Conservation (phyloP, 2,329 filamentous ascomycete genomes). For the Aureobasidium namibiae region DNA sequence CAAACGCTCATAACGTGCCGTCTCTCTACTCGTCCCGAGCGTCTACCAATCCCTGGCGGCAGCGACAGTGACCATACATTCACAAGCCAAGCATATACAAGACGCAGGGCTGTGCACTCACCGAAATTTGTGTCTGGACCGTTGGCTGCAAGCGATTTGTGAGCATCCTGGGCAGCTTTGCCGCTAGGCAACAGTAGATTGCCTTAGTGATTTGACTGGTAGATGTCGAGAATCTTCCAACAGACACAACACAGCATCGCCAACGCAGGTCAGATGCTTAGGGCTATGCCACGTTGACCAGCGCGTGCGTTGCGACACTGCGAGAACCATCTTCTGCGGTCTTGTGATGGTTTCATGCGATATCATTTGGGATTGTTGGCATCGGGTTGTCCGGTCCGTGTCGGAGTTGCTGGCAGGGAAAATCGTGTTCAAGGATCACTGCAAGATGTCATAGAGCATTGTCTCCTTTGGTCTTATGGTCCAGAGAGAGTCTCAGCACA, state of each 20-base stretch:
- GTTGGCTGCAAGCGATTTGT: background rate
- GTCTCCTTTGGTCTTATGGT: conserved; percentile 26
- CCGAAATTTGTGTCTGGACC: background rate
- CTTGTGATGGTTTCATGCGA: conserved; percentile 19
- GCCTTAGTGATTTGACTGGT: background rate
- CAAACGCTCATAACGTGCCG: background rate
- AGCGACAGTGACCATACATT: background rate
- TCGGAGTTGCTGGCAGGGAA: conserved; percentile 29
- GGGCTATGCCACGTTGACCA: conserved; percentile 31
- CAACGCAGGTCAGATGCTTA: conserved; percentile 28
- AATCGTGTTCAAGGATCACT: conserved; percentile 37
- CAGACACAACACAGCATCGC: conserved; percentile 31
- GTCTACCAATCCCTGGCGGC: background rate
- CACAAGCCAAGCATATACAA: background rate
- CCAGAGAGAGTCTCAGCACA: conserved; percentile 20
- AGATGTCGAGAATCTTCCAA: conserved; percentile 26
- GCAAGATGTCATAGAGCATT: conserved; percentile 23
- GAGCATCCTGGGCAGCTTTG: background rate
- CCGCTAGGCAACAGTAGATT: background rate
- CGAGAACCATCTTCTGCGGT: conserved; percentile 23
- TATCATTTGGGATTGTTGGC: conserved; percentile 17
- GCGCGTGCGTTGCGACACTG: conserved; percentile 26
- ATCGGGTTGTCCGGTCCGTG: conserved; percentile 17
- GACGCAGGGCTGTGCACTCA: background rate
- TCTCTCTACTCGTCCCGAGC: background rate